These are phyloP conservation scores for Naganishia randhawae DNA, from an alignment of 768 basidiomycete genomes.

Conservation along the genomic window DNA sequence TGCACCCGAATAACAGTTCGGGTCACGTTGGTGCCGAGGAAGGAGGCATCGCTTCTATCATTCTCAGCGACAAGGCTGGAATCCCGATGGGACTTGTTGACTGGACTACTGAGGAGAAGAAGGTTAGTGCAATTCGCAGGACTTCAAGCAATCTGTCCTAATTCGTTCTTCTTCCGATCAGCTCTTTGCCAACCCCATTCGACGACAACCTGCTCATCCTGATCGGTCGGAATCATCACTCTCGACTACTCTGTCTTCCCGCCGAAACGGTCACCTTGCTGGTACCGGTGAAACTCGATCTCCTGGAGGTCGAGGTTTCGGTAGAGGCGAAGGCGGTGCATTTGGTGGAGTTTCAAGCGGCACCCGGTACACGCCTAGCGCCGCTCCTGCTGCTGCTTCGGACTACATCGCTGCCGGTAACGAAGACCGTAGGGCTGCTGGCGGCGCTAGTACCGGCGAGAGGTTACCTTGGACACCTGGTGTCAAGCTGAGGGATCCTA, in stretches of 20 bases:
- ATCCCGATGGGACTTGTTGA: constrained; percentile 76
- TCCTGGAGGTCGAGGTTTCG: constrained; percentile 38
- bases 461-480: constrained; percentile 18
- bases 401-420: constrained; percentile 34
- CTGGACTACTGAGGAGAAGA: constrained; percentile 77
- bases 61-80: constrained; percentile 68
- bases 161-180: constrained; percentile 43
- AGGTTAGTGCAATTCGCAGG: constrained; percentile 58
- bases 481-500: constrained; percentile 4
- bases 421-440: constrained; percentile 31
- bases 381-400: constrained; percentile 30
- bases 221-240: constrained; percentile 72
- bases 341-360: constrained; percentile 39
- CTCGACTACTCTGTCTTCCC: constrained; percentile 56
- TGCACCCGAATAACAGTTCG: constrained; percentile 53
- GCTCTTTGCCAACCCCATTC: constrained; percentile 72
- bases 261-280: constrained; percentile 56
- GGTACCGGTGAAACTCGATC: constrained; percentile 4
- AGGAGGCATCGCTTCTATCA: constrained; percentile 46
- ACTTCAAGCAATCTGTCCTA: background rate
- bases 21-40: constrained; percentile 28
- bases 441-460: constrained; percentile 6
- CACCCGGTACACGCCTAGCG: constrained; percentile 34
- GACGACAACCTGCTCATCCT: constrained; percentile 73
- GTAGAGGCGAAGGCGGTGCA: constrained; percentile 47